A percentile compares a stretch with the other conserved stretches of the same genome.
Conservation (phyloP, 176 grass and related monocot species). For the Metroxylon sagu region DNA sequence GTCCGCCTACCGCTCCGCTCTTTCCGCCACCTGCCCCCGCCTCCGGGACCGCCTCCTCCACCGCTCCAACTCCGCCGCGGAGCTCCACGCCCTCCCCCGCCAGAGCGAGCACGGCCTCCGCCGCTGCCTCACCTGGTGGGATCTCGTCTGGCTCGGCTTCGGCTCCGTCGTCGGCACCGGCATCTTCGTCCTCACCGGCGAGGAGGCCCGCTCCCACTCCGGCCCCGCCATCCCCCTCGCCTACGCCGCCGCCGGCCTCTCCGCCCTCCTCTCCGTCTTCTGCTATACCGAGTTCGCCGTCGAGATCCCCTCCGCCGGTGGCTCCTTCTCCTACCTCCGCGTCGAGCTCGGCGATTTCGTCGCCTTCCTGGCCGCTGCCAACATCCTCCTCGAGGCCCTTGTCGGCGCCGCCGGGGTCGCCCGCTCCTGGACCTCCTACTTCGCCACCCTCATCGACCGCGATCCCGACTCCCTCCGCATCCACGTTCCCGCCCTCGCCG, state of each 20-base stretch:
- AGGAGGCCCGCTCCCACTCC: conserved; percentile 70
- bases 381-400: conserved; percentile 80
- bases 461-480: conserved; percentile 40
- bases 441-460: conserved; percentile 56
- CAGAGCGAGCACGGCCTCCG: conserved; percentile 92
- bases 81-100: conserved; percentile 50
- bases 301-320: conserved; percentile 74
- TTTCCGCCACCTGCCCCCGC: conserved; percentile 27
- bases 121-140: conserved; percentile 91
- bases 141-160: conserved; percentile 94
- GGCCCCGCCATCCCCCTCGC: conserved; percentile 86
- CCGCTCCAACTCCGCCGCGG: conserved; percentile 53
- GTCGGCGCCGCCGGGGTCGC: conserved; percentile 65
- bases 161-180: conserved; percentile 81
- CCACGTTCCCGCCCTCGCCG: conserved; percentile 23
- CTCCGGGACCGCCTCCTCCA: conserved; percentile 50
- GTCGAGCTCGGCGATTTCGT: conserved; percentile 85
- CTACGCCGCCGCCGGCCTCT: conserved; percentile 64
- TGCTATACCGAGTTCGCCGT: conserved; percentile 95
- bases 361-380: conserved; percentile 75
- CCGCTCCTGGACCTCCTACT: conserved; percentile 76
- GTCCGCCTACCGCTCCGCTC: conserved; percentile 44
- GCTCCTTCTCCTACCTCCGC: conserved; percentile 84
- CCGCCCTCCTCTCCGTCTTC: conserved; percentile 91
- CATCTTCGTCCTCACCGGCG: conserved; percentile 86